Evolutionary conservation across 169 alveolate species (phyloP).

Genomic region (Eimeria sp.): DNA sequence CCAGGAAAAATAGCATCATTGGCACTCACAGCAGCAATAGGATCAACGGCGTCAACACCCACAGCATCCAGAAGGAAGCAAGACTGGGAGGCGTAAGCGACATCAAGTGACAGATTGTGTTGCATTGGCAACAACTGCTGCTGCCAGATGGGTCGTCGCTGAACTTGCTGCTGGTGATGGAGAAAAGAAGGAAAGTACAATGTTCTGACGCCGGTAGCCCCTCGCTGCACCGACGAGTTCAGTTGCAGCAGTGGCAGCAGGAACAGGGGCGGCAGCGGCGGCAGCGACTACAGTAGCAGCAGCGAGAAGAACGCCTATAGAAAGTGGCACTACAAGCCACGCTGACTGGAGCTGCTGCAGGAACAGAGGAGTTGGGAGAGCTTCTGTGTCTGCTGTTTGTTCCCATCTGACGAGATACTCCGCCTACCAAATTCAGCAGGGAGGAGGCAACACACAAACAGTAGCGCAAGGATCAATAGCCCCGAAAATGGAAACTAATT

Average conservation of each 20-base stretch:
- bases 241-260: not conserved
- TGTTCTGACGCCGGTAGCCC: slow-evolving; percentile 13
- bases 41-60: not conserved
- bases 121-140: slow-evolving; percentile 9
- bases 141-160: not conserved
- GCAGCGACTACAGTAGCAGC: not conserved
- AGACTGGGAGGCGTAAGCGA: not conserved
- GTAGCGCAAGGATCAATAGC: not conserved
- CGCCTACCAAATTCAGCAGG: not conserved
- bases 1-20: not conserved
- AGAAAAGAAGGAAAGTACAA: not conserved
- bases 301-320: slow-evolving; percentile 2
- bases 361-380: slow-evolving; percentile 20
- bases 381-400: not conserved
- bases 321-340: not conserved
- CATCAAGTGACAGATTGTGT: not conserved
- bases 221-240: not conserved
- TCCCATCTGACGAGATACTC: not conserved
- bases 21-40: not conserved
- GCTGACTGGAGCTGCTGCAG: not conserved
- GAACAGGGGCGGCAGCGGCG: slow-evolving; percentile 13
- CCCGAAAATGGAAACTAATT: not conserved
- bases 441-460: not conserved
- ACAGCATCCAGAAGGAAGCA: not conserved
- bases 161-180: slow-evolving; percentile 5